Evolutionary conservation across 2,329 filamentous ascomycete species (phyloP), one percentile per base, ranked within the genome.

Genomic region (Neopestalotiopsis rosae): DNA sequence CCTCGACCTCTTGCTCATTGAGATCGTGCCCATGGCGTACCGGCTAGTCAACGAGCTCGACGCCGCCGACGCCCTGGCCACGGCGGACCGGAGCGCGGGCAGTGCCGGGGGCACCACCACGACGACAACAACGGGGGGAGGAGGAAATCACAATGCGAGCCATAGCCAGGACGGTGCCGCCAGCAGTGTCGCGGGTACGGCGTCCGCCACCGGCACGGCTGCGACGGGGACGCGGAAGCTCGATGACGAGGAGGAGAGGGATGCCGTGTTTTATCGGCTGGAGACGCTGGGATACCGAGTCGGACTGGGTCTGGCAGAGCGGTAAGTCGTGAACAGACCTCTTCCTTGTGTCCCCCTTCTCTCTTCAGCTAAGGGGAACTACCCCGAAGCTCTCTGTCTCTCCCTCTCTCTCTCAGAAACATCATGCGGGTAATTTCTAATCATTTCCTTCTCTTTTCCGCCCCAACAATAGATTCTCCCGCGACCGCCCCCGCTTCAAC

Each of bases 1-100:
- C 79, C 90, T 99, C 76, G 96, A 99, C 81, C 92, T 99, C 75
- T 89, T 99, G 68, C 89, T 99, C 75, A 98, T 98, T 79, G 96
- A 99, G 84, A 89, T 99, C 67, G 96, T 99, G 17, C 96, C 96
- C 52, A 92, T 98, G 85, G 93, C 95, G 5, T 94, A 97, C 81
- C 91, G 96, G 72, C 87, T 98, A 71, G 91, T 94, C 28, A 89
- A 91, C 76, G 91, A 96, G 76, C 86, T 94, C 4, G 89, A 90
- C 69, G 83, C 82, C 24, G 64, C 42, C 32, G 64, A 56, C 49
- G 28, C n/a, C 34, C 17, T 65, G 45, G 52, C 64, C 9, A 17
- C 64, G 24, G 12, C 64, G 24, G 64, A 58, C 38, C 65, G 30
- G 74, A 66, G 67, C 69, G 63, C 72, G 69, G 10, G 38, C 73